Evolutionary conservation across 177 flowering plant genomes (phyloP).

Genomic region (Vitis hybrid): DNA sequence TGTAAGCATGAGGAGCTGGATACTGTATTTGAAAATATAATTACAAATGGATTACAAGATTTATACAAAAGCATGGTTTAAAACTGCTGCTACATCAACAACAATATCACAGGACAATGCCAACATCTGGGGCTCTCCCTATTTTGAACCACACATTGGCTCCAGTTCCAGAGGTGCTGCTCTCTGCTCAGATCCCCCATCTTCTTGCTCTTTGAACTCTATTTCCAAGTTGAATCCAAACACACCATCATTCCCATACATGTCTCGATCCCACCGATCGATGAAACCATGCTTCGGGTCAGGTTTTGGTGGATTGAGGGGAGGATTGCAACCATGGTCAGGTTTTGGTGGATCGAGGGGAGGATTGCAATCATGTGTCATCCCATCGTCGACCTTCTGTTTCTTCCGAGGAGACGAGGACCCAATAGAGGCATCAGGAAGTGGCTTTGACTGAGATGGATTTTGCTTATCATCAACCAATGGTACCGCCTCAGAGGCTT

Average conservation of each 20-base stretch:
- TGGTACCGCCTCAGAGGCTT: conserved; percentile 27
- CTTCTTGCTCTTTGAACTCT: conserved; percentile 21
- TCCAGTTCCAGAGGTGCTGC: conserved; percentile 2
- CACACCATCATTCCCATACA: conserved; percentile 22
- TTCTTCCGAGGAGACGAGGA: conserved; percentile 36
- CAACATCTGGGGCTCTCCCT: too few relatives aligned
- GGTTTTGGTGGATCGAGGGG: conserved; percentile 8
- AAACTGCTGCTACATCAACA: too few relatives aligned
- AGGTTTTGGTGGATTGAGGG: conserved; percentile 7
- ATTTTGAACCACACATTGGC: not conserved
- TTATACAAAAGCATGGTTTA: too few relatives aligned
- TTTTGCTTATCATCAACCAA: conserved; percentile 27
- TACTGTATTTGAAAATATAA: too few relatives aligned
- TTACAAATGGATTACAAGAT: too few relatives aligned
- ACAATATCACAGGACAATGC: too few relatives aligned
- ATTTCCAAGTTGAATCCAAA: conserved; percentile 21
- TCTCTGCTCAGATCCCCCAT: conserved; percentile 10
- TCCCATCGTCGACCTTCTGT: conserved; percentile 28
- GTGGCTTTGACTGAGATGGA: conserved; percentile 16
- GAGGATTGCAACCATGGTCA: conserved; percentile 10
- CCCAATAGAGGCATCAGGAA: conserved; percentile 15
- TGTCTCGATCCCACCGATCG: conserved; percentile 29
- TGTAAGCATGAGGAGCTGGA: too few relatives aligned
- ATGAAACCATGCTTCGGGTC: conserved; percentile 25
- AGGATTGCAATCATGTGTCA: conserved; percentile 4